Base-by-base conservation (phyloP, 2,329 filamentous ascomycete species). In the Dothideomycetes sp. region DNA sequence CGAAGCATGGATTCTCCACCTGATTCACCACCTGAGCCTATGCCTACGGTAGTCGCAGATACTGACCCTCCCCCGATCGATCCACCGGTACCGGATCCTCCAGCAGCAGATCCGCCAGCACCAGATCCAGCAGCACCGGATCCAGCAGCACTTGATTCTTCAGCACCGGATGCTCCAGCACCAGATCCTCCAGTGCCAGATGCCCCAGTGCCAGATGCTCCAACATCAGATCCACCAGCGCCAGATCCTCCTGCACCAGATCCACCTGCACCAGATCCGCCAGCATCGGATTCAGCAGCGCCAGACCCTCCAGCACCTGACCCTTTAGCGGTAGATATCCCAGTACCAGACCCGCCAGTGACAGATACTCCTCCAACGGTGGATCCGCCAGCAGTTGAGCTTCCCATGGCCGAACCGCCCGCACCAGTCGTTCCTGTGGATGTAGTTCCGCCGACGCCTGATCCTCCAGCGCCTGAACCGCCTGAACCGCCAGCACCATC, bases 1-100 rank as follows among this genome's bases (percentile, higher is more conserved):
- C 22, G 22, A 7, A 27, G 22, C 22, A 41, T 41, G 39, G 39
- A 41, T 18, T 27, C 35, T 27, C 39, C 39, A 36, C 38, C 38
- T 36, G 39, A 41, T 18, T 27, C 35, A 17, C 39, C 39, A 36
- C 38, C 38, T 36, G 39, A 41, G 15, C 39, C 39, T 4, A 37
- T 41, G 39, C 39, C 39, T 15, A 41, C 36, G 27, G 39, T 41
- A 16, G 31, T 34, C 34, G 17, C 7, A 27, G 22, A 27, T 27
- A 12, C 22, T 11, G 39, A 41, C 22, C 34, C 39, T 27, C 29
- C 32, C 10, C 30, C 38, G n/a, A n/a, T 36, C 34, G 34, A 33
- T n/a, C 18, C 39, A 30, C 27, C 19, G 16, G 30, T 17, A 10
- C 33, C 34, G 10, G 19, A 18, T 9, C 22, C 18, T n/a, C 18